A percentile compares a stretch with the other conserved stretches of the same genome.
Evolutionary conservation across 179 eudicot species (phyloP).

Genomic region (Beta lomatogona): DNA sequence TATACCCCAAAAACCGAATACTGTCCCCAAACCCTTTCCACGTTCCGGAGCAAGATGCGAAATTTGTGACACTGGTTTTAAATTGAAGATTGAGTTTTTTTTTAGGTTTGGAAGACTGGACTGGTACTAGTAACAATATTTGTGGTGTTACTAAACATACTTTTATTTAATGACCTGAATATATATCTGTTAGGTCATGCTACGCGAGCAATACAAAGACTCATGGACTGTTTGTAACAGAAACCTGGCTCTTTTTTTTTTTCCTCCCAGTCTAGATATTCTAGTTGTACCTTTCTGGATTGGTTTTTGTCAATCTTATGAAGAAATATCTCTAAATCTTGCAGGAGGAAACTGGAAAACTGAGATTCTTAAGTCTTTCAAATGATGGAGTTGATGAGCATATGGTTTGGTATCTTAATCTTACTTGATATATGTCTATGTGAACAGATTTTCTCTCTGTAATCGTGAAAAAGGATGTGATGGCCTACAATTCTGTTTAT

Average conservation of each 20-base stretch:
- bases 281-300: background rate
- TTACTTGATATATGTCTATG: conserved; percentile 21
- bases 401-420: conserved; percentile 85
- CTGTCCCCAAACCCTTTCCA: no score
- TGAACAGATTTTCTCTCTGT: background rate
- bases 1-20: no score
- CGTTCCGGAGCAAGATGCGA: no score
- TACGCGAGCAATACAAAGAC: background rate
- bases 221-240: background rate
- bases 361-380: conserved; percentile 68
- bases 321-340: conserved; percentile 19
- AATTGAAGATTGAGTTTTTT: no score
- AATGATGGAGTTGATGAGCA: conserved; percentile 84
- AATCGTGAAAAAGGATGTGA: conserved; percentile 14
- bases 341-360: conserved; percentile 84
- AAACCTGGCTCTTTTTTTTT: background rate
- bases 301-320: background rate
- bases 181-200: background rate
- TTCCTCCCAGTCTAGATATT: background rate
- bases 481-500: conserved; percentile 2
- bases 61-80: no score
- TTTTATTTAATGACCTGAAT: background rate
- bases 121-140: background rate
- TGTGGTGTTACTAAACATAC: background rate
- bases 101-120: background rate